These are phyloP conservation scores for Lotmaria passim DNA, from an alignment of 208 protist species.

Conservation along the genomic window DNA sequence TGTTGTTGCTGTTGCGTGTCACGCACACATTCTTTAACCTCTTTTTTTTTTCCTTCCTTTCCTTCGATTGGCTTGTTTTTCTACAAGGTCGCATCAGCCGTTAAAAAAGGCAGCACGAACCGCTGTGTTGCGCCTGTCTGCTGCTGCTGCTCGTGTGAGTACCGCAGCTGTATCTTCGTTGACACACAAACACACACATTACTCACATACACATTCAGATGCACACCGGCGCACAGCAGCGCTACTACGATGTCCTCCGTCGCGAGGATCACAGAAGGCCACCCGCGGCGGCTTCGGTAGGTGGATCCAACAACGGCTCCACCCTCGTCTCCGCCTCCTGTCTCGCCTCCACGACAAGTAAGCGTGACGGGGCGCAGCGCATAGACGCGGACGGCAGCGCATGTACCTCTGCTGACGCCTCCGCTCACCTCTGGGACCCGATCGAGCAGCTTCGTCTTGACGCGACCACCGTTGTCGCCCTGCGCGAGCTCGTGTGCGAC, in stretches of 20 bases:
- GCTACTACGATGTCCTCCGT: constrained; percentile 42
- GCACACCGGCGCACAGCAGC: constrained; percentile 26
- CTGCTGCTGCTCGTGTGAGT: not conserved
- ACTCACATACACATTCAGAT: constrained; percentile 14
- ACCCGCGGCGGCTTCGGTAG: not conserved
- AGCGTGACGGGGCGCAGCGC: not conserved
- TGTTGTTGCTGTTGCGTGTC: no score
- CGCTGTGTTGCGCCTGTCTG: not conserved
- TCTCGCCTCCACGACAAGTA: not conserved
- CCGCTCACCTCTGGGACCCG: constrained; percentile 53
- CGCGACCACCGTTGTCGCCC: constrained; percentile 33
- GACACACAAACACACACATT: not conserved
- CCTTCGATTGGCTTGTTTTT: no score
- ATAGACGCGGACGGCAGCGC: not conserved
- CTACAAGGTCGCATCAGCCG: no score
- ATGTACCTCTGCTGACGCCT: not conserved
- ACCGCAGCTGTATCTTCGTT: no score
- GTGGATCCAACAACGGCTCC: not conserved
- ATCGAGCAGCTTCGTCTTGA: constrained; percentile 51
- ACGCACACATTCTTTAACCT: no score
- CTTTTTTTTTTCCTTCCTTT: no score
- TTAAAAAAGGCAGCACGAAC: no score
- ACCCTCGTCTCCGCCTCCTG: not conserved
- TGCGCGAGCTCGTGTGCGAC: constrained; percentile 56
- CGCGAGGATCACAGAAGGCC: constrained; percentile 25